Percentiles rank a stretch among this genome's conserved stretches.
Evolutionary conservation across 345 rosid genomes (phyloP).

Genomic region (Raphanus raphanistrum): DNA sequence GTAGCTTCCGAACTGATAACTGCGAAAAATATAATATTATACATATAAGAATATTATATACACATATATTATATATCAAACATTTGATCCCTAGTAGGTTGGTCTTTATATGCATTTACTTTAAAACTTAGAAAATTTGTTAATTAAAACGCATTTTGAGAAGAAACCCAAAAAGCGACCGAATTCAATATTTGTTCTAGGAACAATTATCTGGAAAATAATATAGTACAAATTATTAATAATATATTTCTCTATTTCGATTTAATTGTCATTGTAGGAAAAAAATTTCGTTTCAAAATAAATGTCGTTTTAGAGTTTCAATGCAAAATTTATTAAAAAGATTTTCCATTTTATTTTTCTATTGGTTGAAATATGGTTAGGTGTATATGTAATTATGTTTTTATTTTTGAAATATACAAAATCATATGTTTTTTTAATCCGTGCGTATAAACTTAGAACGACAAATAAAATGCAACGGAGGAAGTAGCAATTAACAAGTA

Average conservation of each 20-base stretch:
- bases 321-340: no score
- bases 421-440: no score
- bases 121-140: not conserved
- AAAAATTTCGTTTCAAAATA: no score
- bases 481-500: not conserved
- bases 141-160: not conserved
- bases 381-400: no score
- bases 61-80: not conserved
- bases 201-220: slow-evolving; percentile 5
- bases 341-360: no score
- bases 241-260: not conserved
- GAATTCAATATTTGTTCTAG: not conserved
- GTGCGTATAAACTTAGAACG: no score
- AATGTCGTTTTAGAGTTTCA: no score
- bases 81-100: not conserved
- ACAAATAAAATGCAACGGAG: no score
- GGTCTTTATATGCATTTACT: not conserved
- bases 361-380: no score
- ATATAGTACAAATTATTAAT: not conserved
- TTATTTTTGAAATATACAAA: no score
- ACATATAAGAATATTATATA: no score
- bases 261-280: no score
- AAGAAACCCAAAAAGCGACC: slow-evolving; percentile 2
- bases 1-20: not conserved
- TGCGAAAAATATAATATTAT: not conserved